Conservation (phyloP, 1,284 basidiomycete genomes). For the Cryptococcus depauperatus region DNA sequence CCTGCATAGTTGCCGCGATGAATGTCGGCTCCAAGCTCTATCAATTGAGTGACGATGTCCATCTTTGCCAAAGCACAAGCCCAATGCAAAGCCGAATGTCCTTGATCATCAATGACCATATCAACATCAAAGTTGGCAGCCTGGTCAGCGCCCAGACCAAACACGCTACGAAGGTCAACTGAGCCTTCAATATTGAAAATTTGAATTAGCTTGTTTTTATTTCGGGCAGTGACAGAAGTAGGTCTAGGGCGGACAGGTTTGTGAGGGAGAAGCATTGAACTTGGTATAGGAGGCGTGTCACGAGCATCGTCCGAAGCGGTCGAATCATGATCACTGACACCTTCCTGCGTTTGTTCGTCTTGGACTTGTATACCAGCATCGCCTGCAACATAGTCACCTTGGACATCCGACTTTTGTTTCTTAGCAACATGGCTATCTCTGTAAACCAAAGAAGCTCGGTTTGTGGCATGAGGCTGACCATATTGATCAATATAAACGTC, state of each 20-base stretch:
- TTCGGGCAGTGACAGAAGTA: constrained; percentile 49
- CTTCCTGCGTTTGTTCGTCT: constrained; percentile 5
- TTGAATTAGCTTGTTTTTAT: constrained; percentile 27
- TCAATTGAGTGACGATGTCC: constrained; percentile 59
- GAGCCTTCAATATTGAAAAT: constrained; percentile 26
- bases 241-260: constrained; percentile 57
- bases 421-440: constrained; percentile 24
- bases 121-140: constrained; percentile 56
- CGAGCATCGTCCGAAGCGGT: constrained; percentile 27
- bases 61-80: constrained; percentile 77
- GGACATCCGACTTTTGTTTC: constrained; percentile 15
- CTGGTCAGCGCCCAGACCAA: constrained; percentile 19
- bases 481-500: constrained; percentile 40
- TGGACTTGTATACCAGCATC: constrained; percentile 4
- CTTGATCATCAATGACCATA: constrained; percentile 81
- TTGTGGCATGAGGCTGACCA: constrained; percentile 31
- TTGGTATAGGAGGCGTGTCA: constrained; percentile 32
- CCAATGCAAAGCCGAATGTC: constrained; percentile 89
- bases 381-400: constrained; percentile 11
- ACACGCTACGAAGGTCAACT: constrained; percentile 22
- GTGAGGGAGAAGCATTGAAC: constrained; percentile 56
- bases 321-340: constrained; percentile 26
- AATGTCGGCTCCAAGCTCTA: constrained; percentile 69
- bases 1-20: constrained; percentile 86
- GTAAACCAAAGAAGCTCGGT: constrained; percentile 9